Conservation (phyloP, 1,139 yeast genomes). For the Geotrichum aggregatum region DNA sequence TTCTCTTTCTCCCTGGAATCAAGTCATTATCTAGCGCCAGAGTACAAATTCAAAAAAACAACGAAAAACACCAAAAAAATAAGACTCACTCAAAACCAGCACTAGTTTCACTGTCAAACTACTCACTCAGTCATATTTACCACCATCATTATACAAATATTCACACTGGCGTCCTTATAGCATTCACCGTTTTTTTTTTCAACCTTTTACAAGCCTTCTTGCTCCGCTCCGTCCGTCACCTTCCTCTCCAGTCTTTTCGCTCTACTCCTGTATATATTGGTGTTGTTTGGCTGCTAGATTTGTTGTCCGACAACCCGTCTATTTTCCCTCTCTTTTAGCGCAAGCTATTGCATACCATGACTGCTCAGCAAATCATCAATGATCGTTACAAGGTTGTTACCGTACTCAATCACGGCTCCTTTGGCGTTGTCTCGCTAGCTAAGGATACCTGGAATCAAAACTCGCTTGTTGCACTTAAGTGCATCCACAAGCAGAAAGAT, state of each 20-base stretch:
- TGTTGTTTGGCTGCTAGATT: slow-evolving; percentile 3
- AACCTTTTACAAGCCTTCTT: not conserved
- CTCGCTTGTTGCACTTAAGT: slow-evolving; percentile 76
- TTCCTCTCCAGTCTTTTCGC: slow-evolving; percentile 4
- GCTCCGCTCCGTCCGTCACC: slow-evolving; percentile 3
- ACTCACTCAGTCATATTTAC: not conserved
- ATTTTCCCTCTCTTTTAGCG: not conserved
- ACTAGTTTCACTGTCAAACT: not conserved
- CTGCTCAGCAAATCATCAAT: slow-evolving; percentile 37
- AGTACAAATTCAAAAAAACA: not conserved
- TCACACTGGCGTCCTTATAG: slow-evolving; percentile 13
- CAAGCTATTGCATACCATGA: not conserved
- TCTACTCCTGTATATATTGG: slow-evolving; percentile 5
- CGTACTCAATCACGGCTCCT: slow-evolving; percentile 87
- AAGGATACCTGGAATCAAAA: slow-evolving; percentile 54
- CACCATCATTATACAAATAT: not conserved
- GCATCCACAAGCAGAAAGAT: slow-evolving; percentile 46
- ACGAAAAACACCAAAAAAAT: slow-evolving; percentile 1
- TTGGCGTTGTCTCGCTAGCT: slow-evolving; percentile 86
- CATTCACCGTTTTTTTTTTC: not conserved
- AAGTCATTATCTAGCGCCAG: too few species aligned
- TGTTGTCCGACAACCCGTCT: not conserved
- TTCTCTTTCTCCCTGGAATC: too few species aligned
- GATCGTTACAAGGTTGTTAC: slow-evolving; percentile 65
- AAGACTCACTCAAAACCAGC: not conserved